These are phyloP conservation scores for Aureobasidium vineae DNA, from an alignment of 2,329 filamentous ascomycete species.

Conservation along the genomic window DNA sequence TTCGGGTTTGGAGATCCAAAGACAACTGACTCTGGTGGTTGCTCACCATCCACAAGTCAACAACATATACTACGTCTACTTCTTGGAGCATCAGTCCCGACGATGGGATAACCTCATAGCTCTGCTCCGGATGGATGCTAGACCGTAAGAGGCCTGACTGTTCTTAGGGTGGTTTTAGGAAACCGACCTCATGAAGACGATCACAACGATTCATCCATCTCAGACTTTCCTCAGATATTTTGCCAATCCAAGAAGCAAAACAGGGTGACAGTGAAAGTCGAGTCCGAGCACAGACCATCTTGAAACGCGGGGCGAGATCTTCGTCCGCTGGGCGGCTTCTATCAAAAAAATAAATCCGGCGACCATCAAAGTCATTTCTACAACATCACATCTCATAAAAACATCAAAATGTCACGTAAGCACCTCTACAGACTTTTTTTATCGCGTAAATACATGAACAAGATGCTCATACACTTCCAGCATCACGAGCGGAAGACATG, in stretches of 20 bases:
- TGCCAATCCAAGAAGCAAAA: too few relatives aligned
- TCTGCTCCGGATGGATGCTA: not conserved
- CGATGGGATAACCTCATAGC: too few relatives aligned
- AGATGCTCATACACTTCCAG: not conserved
- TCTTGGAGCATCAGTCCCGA: too few relatives aligned
- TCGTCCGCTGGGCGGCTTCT: not conserved
- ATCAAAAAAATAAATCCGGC: conserved; percentile 26
- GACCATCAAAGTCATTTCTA: conserved; percentile 18
- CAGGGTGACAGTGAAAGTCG: not conserved
- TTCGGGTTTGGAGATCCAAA: too few relatives aligned
- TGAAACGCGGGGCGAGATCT: not conserved
- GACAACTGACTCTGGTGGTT: too few relatives aligned
- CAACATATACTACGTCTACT: too few relatives aligned
- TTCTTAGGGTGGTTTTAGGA: too few relatives aligned
- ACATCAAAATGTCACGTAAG: conserved; percentile 31
- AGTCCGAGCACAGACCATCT: not conserved
- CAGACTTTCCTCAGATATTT: too few relatives aligned
- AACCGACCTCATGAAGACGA: too few relatives aligned
- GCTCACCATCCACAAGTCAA: too few relatives aligned
- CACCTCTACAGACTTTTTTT: not conserved
- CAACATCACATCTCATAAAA: conserved; percentile 6
- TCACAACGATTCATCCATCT: too few relatives aligned
- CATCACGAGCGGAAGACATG: conserved; percentile 12
- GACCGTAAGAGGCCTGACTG: too few relatives aligned
- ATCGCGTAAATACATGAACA: not conserved